These are phyloP conservation scores for Colletotrichum tamarilloi DNA, from an alignment of 2,329 filamentous ascomycete genomes.

Conservation along the genomic window DNA sequence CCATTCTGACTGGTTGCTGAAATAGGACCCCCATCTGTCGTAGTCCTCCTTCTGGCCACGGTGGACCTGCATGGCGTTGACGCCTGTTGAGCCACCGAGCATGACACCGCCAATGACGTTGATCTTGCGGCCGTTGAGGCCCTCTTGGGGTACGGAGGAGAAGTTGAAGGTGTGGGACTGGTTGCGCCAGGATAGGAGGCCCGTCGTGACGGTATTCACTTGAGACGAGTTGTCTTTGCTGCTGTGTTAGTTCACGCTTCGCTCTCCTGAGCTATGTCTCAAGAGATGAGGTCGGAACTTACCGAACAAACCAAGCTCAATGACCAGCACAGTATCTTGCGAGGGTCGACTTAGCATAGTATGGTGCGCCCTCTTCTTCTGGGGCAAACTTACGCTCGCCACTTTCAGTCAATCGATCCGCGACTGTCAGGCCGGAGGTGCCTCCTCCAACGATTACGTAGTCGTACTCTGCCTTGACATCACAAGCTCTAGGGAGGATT, in stretches of 20 bases:
- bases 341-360: too few relatives aligned
- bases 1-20: slow-evolving; percentile 38
- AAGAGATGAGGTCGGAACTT: neutral
- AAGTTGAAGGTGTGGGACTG: slow-evolving; percentile 17
- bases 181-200: slow-evolving; percentile 25
- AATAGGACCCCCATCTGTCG: slow-evolving; percentile 41
- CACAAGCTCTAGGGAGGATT: neutral
- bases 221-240: slow-evolving; percentile 39
- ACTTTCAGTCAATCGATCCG: slow-evolving; percentile 36
- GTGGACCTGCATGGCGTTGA: slow-evolving; percentile 43
- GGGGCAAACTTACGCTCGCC: slow-evolving; percentile 28
- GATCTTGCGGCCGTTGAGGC: slow-evolving; percentile 31
- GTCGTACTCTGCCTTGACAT: slow-evolving; percentile 35
- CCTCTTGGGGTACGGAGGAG: slow-evolving; percentile 35
- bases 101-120: slow-evolving; percentile 38
- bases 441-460: slow-evolving; percentile 41
- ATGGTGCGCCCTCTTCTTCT: neutral
- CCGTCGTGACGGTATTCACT: slow-evolving; percentile 37
- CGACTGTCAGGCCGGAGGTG: slow-evolving; percentile 35
- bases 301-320: slow-evolving; percentile 38
- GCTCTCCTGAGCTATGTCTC: too few relatives aligned
- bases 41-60: slow-evolving; percentile 43
- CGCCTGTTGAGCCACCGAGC: slow-evolving; percentile 43
- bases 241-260: neutral
- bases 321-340: slow-evolving; percentile 36